Base-by-base conservation (phyloP, 305 asterid genomes). In the Ajuga reptans region DNA sequence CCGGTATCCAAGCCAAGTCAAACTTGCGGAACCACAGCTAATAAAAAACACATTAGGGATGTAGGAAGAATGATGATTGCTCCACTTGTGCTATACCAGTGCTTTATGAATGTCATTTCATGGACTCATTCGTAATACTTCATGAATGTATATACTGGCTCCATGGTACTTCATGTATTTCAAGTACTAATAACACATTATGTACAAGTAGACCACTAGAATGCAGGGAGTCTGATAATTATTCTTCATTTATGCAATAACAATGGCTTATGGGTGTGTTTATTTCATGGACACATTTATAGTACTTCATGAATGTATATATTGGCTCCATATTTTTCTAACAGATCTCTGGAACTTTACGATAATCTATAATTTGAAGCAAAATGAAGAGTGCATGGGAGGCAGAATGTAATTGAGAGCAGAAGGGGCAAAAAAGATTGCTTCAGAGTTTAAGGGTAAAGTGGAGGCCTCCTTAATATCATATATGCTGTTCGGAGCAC, bases 1-100 rank as follows among this genome's bases (percentile, higher is more conserved):
- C 37, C n/a, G 21, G 67, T 53, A 47, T 45, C 68, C 12, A 54
- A 34, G 59, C 71, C 65, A 34, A 39, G 59, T 55, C 45, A 63
- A 72, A 39, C 31, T 14, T 11, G 21, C 49, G 55, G 46, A 10
- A 43, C 49, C 59, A 57, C 66, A 62, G 45, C 33, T 72, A 57
- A 72, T 56, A 68, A 5, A 41, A 21, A 21, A 21, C 27, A 21
- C 27, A 21, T 21, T 21, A 21, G 27, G 27, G 2, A 21, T 21
- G 27, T 2, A 21, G 27, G 27, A 21, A 21, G 27, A 21, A 21
- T 21, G 27, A 21, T 21, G 27, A 21, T 21, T 21, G 27, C 27
- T 21, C 27, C 27, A 21, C 27, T 21, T 21, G 27, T 21, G 2
- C 1, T 21, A 21, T 21, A 21, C 27, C 1, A 21, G 27, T 21